Conservation (phyloP, 495 filamentous ascomycete genomes). For the Cenococcum geophilum region DNA sequence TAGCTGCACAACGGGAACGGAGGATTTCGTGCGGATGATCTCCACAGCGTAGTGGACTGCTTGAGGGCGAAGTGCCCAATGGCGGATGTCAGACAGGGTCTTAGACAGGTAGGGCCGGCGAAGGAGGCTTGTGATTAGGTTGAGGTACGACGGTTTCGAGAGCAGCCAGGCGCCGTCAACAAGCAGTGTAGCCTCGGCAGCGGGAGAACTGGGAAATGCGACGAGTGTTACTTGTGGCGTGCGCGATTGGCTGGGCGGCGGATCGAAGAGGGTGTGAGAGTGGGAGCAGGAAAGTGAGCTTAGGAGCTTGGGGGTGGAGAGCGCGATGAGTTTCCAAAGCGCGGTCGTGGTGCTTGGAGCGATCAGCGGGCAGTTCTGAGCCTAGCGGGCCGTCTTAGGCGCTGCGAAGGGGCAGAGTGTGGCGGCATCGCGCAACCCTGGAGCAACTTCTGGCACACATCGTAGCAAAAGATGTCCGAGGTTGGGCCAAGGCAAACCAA, state of each 20-base stretch:
- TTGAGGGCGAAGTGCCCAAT: conserved; percentile 48
- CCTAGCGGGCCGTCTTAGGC: conserved; percentile 3
- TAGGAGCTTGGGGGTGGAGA: background rate
- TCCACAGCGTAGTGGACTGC: conserved; percentile 38
- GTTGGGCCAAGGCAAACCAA: conserved; percentile 8
- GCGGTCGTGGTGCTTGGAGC: background rate
- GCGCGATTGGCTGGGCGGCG: conserved; percentile 17
- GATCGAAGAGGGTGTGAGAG: background rate
- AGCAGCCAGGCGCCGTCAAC: background rate
- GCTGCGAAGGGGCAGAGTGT: background rate
- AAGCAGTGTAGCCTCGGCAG: background rate
- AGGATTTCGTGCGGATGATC: conserved; percentile 55
- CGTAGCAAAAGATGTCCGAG: background rate
- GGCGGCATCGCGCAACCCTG: background rate
- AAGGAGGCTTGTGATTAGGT: conserved; percentile 34
- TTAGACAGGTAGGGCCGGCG: conserved; percentile 27
- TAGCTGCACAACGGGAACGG: conserved; percentile 32
- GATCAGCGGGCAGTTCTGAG: background rate
- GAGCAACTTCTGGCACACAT: background rate
- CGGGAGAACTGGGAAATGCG: background rate
- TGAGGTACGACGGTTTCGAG: conserved; percentile 6
- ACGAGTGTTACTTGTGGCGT: conserved; percentile 14
- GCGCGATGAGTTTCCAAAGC: background rate
- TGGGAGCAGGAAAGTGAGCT: no score
- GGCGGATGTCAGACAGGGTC: conserved; percentile 45